Evolutionary conservation across 805 yeast species (phyloP), one percentile per base, ranked within the genome.

Genomic region (Ogataea populi-albae): DNA sequence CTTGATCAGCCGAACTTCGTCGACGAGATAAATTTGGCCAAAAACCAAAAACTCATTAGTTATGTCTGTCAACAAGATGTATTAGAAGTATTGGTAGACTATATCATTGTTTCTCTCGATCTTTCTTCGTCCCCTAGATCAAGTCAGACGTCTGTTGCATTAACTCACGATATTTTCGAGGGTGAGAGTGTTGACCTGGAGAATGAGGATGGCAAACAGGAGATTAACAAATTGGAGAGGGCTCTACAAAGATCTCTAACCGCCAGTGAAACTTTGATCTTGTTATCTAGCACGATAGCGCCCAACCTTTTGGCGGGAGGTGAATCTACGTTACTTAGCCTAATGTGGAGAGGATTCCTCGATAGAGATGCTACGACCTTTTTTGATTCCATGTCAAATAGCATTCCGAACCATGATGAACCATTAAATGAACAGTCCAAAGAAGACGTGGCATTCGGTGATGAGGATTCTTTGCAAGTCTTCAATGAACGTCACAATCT

Each of bases 1-100:
- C 30, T 63, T 18, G 66, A 61, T 40, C 66, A 62, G 37, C 64
- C 61, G 15, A 61, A 60, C 40, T 46, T 63, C 24, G 37, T 61
- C 10, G 64, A 61, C 30, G 68, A 63, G 40, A 50, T 63, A 11
- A 61, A 55, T 26, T 40, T 55, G 26, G 52, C 63, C 11, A 61
- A 61, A 34, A 63, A 62, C 40, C 51, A 52, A 24, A 60, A 59
- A 35, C 46, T 63, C 20, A 55, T 59, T 26, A 46, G 38, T 31
- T 63, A 62, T 40, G 33, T 63, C 2, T 52, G 64, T 0, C 59
- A 54, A 26, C 42, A 44, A 7, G 61, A 57, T 18, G 66, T 61
- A 8, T 36, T 61, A n/a, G 43, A 45, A 15, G 43, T 54, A 6
- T 28, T 63, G 35, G 46, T 55, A 9, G 59, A 54, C 10, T 61